A percentile compares a stretch with the other conserved stretches of the same genome.
Evolutionary conservation across 1,284 basidiomycete genomes (phyloP).

Genomic region (Microbotryomycetes sp.): DNA sequence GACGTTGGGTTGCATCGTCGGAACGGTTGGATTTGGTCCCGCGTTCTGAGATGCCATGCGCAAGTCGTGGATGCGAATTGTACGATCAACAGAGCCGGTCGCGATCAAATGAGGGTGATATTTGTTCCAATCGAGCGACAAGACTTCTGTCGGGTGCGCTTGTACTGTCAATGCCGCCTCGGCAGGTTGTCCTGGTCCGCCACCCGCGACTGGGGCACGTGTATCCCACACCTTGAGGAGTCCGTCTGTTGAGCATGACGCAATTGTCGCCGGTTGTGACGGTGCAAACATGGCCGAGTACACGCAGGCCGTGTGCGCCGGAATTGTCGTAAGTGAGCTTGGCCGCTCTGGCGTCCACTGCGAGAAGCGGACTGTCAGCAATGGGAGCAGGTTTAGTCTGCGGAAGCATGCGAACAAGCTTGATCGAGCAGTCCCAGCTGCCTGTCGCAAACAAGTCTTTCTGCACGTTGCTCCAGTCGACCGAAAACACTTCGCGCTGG

Average conservation of each 20-base stretch:
- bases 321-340: constrained; percentile 68
- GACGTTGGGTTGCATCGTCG: constrained; percentile 14
- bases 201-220: constrained; percentile 44
- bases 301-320: constrained; percentile 73
- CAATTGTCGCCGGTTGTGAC: constrained; percentile 70
- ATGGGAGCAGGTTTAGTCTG: not conserved
- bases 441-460: constrained; percentile 83
- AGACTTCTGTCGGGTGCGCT: constrained; percentile 40
- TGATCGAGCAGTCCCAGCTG: constrained; percentile 87
- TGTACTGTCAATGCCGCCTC: constrained; percentile 22
- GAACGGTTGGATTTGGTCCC: constrained; percentile 10
- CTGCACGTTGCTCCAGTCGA: constrained; percentile 93
- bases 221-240: constrained; percentile 73
- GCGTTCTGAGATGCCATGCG: constrained; percentile 50
- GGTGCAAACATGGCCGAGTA: constrained; percentile 89
- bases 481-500: constrained; percentile 81
- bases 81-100: constrained; percentile 71
- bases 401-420: constrained; percentile 55
- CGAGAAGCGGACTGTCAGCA: not conserved
- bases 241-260: constrained; percentile 78
- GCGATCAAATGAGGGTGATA: constrained; percentile 72
- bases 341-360: constrained; percentile 82
- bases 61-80: constrained; percentile 75
- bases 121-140: constrained; percentile 88
- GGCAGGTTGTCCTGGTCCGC: constrained; percentile 15